phyloP scores from a whole-genome alignment of 805 yeast genomes.

The Metschnikowia kunwiensis region DNA sequence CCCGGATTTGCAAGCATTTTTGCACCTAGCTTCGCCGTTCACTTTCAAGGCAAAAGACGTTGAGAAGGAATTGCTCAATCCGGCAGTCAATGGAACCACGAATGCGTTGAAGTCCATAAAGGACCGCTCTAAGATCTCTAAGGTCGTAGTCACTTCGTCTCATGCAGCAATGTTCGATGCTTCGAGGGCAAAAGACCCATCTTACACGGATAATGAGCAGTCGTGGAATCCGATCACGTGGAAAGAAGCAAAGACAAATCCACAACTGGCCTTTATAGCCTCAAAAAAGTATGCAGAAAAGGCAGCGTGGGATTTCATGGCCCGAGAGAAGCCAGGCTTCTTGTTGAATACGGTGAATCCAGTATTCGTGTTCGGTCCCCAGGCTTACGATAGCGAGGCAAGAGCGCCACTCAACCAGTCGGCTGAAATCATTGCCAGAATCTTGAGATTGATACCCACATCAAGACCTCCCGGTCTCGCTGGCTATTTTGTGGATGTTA shows the following conservation, averaged over 20 bases:
- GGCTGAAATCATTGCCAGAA: slow-evolving; percentile 39
- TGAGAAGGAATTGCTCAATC: slow-evolving; percentile 50
- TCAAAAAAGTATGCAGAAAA: slow-evolving; percentile 36
- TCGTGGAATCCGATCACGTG: slow-evolving; percentile 55
- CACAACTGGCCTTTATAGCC: slow-evolving; percentile 38
- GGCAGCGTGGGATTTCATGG: slow-evolving; percentile 31
- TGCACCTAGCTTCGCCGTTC: slow-evolving; percentile 64
- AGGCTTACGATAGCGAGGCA: slow-evolving; percentile 26
- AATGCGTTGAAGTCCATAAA: slow-evolving; percentile 14
- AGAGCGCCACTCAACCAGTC: slow-evolving; percentile 33
- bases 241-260: slow-evolving; percentile 32
- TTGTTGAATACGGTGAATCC: slow-evolving; percentile 33
- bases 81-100: slow-evolving; percentile 41
- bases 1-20: slow-evolving; percentile 50
- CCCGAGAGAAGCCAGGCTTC: slow-evolving; percentile 32
- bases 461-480: slow-evolving; percentile 20
- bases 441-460: slow-evolving; percentile 28
- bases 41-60: slow-evolving; percentile 41
- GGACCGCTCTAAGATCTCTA: slow-evolving; percentile 10
- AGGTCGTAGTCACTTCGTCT: slow-evolving; percentile 14
- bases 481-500: slow-evolving; percentile 25
- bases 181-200: slow-evolving; percentile 28
- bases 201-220: slow-evolving; percentile 32
- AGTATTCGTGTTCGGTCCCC: slow-evolving; percentile 26
- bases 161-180: slow-evolving; percentile 16